Evolutionary conservation across 1,284 basidiomycete species (phyloP).

Genomic region (Waitea zeae): DNA sequence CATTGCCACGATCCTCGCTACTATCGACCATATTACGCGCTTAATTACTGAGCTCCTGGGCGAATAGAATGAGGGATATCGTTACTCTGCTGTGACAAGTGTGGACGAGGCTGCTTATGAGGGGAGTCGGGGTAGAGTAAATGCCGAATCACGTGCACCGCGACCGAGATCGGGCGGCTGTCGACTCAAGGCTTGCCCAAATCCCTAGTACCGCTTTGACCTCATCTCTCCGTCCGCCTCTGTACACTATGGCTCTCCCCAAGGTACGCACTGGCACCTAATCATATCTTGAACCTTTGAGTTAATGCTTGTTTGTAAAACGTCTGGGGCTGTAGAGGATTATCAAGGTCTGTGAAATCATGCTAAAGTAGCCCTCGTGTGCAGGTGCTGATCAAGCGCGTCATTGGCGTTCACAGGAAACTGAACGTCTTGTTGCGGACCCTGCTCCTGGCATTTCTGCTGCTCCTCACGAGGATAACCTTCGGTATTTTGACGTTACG

Average conservation of each 20-base stretch:
- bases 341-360: slow-evolving; percentile 26
- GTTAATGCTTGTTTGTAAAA: too few species aligned
- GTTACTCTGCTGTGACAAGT: too few species aligned
- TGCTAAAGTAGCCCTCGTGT: background rate
- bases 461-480: slow-evolving; percentile 89
- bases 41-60: too few species aligned
- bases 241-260: slow-evolving; percentile 6
- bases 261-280: slow-evolving; percentile 4
- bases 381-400: background rate
- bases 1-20: slow-evolving; percentile 11
- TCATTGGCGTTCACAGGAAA: slow-evolving; percentile 48
- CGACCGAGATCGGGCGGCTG: too few species aligned
- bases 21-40: slow-evolving; percentile 2
- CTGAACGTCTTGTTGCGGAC: slow-evolving; percentile 88
- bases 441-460: slow-evolving; percentile 94
- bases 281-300: background rate
- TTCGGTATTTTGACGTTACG: slow-evolving; percentile 97
- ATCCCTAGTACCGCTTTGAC: too few species aligned
- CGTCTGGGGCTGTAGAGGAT: slow-evolving; percentile 23
- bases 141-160: too few species aligned
- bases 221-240: background rate
- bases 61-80: too few species aligned
- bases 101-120: too few species aligned
- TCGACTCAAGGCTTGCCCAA: too few species aligned
- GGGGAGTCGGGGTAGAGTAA: too few species aligned